Conservation (phyloP, 345 rosid species). For the Citrus hindsii region DNA sequence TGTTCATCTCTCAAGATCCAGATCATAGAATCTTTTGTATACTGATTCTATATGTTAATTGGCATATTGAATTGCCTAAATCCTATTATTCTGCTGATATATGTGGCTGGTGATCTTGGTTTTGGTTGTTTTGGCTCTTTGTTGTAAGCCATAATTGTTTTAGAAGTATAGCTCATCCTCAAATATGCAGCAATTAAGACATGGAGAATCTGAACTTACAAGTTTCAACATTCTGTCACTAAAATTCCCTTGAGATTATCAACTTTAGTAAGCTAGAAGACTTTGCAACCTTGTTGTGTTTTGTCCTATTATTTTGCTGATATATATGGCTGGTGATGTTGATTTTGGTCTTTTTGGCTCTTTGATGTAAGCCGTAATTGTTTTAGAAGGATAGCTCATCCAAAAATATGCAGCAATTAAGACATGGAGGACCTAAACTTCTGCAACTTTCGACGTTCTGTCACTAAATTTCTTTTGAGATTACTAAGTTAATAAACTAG, state of each 20-base stretch:
- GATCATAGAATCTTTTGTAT: neutral
- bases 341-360: neutral
- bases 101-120: neutral
- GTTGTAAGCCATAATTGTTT: neutral
- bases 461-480: neutral
- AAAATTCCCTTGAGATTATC: neutral
- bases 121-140: neutral
- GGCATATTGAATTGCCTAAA: neutral
- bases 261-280: neutral
- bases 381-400: neutral
- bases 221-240: no score
- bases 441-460: no score
- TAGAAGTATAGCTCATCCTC: neutral
- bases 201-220: no score
- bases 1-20: neutral
- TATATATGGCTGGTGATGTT: neutral
- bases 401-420: neutral
- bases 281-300: neutral
- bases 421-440: no score
- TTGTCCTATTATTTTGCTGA: neutral
- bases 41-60: neutral
- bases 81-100: neutral
- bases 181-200: neutral
- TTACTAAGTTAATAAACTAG: neutral
- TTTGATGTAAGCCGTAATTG: neutral